phyloP scores from a whole-genome alignment of 768 basidiomycete genomes.

The Termitomyces bulborhizus region DNA sequence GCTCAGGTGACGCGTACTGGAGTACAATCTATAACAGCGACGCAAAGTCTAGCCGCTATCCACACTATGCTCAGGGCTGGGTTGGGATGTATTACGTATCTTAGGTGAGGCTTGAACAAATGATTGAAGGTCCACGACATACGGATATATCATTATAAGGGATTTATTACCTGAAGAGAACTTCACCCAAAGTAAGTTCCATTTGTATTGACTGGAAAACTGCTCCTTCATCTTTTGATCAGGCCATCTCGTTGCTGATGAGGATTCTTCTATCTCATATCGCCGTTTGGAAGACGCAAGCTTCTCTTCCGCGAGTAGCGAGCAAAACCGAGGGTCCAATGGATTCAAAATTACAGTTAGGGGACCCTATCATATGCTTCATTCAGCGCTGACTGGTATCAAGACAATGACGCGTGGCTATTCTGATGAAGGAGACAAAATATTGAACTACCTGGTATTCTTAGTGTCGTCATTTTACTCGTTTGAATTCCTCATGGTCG shows the following conservation, averaged over 20 bases:
- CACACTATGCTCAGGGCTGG: slow-evolving; percentile 70
- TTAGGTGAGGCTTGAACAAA: slow-evolving; percentile 39
- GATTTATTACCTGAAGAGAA: slow-evolving; percentile 77
- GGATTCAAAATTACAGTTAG: slow-evolving; percentile 65
- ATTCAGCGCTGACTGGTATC: neutral
- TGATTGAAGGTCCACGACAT: neutral
- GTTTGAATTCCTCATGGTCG: neutral
- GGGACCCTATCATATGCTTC: neutral
- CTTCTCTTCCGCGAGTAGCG: slow-evolving; percentile 31
- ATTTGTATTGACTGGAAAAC: neutral
- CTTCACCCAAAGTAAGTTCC: slow-evolving; percentile 54
- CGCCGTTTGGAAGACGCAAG: slow-evolving; percentile 24
- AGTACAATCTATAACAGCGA: slow-evolving; percentile 41
- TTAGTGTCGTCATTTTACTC: slow-evolving; percentile 10
- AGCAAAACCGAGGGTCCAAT: slow-evolving; percentile 39
- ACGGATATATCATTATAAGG: slow-evolving; percentile 25
- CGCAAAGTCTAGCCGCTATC: slow-evolving; percentile 63
- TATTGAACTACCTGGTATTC: slow-evolving; percentile 74
- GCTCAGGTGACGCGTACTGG: slow-evolving; percentile 27
- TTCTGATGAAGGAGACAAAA: slow-evolving; percentile 76
- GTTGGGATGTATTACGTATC: slow-evolving; percentile 70
- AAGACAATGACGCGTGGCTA: slow-evolving; percentile 67
- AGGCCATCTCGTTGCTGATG: slow-evolving; percentile 54
- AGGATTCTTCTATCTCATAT: slow-evolving; percentile 29
- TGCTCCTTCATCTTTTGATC: neutral